phyloP scores from a whole-genome alignment of 495 filamentous ascomycete genomes.

The Oidiodendron maius region DNA sequence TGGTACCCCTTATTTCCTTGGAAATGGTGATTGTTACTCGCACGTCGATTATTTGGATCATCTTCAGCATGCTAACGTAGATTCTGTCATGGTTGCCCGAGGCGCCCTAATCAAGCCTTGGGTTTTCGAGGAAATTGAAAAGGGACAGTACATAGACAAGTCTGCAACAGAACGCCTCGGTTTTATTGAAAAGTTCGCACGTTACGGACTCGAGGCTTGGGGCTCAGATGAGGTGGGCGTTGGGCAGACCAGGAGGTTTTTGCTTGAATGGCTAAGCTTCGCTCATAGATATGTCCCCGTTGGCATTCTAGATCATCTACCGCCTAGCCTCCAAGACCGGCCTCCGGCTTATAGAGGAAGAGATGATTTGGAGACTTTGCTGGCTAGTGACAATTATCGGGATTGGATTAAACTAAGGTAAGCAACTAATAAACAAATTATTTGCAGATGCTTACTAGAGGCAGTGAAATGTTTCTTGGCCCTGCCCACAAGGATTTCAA shows the following conservation, averaged over 20 bases:
- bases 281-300: constrained; percentile 83
- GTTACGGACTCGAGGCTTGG: constrained; percentile 90
- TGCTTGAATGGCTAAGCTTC: constrained; percentile 95
- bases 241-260: constrained; percentile 79
- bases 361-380: constrained; percentile 84
- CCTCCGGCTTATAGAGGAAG: constrained; percentile 77
- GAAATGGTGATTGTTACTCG: constrained; percentile 94
- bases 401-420: constrained; percentile 99
- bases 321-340: constrained; percentile 79
- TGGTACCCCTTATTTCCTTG: constrained; percentile 76
- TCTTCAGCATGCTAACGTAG: constrained; percentile 68
- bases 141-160: constrained; percentile 92
- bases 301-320: constrained; percentile 80
- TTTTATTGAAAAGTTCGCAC: constrained; percentile 82
- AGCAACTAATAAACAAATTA: constrained; percentile 22
- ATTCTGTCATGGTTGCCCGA: constrained; percentile 85
- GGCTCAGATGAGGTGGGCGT: constrained; percentile 90
- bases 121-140: constrained; percentile 93
- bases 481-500: constrained; percentile 84
- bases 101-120: constrained; percentile 95
- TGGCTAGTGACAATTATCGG: constrained; percentile 83
- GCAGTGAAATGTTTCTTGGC: constrained; percentile 94
- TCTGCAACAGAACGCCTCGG: constrained; percentile 76
- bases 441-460: constrained; percentile 9
- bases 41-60: constrained; percentile 82